phyloP scores from a whole-genome alignment of 1,284 basidiomycete species.

The Schizophyllum amplum region DNA sequence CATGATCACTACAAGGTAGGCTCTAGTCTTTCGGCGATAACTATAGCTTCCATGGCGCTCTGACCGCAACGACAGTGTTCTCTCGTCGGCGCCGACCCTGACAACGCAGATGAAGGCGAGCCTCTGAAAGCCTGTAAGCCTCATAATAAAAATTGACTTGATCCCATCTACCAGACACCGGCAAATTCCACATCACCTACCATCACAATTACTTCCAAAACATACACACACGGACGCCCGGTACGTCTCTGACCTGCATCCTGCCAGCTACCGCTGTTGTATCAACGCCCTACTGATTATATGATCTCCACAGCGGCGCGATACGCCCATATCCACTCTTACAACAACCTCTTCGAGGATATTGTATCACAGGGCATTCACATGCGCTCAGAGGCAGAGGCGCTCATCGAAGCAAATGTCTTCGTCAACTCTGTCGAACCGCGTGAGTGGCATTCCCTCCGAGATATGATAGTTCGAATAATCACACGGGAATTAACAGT shows the following conservation, averaged over 20 bases:
- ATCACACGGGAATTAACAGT: too few species aligned
- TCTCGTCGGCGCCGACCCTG: slow-evolving; percentile 16
- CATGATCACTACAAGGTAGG: slow-evolving; percentile 18
- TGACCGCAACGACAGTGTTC: slow-evolving; percentile 12
- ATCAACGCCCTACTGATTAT: too few species aligned
- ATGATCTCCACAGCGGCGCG: slow-evolving; percentile 12
- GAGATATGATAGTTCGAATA: too few species aligned
- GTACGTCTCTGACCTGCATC: slow-evolving; percentile 2
- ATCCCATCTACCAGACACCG: slow-evolving; percentile 12
- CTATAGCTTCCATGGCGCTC: background rate
- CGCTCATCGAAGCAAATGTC: slow-evolving; percentile 19
- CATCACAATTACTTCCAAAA: slow-evolving; percentile 19
- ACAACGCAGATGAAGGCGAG: slow-evolving; percentile 14
- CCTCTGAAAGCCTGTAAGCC: too few species aligned
- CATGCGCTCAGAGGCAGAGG: slow-evolving; percentile 16
- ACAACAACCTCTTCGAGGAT: slow-evolving; percentile 17
- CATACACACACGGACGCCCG: slow-evolving; percentile 18
- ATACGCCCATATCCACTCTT: slow-evolving; percentile 17
- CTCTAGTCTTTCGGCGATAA: background rate
- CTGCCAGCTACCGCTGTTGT: too few species aligned
- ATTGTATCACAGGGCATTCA: slow-evolving; percentile 19
- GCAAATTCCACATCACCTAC: slow-evolving; percentile 19
- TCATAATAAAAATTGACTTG: background rate
- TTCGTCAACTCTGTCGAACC: slow-evolving; percentile 17
- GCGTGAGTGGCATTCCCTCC: slow-evolving; percentile 4